phyloP scores from a whole-genome alignment of 257 asterid genomes.

The Solanum rostratum region DNA sequence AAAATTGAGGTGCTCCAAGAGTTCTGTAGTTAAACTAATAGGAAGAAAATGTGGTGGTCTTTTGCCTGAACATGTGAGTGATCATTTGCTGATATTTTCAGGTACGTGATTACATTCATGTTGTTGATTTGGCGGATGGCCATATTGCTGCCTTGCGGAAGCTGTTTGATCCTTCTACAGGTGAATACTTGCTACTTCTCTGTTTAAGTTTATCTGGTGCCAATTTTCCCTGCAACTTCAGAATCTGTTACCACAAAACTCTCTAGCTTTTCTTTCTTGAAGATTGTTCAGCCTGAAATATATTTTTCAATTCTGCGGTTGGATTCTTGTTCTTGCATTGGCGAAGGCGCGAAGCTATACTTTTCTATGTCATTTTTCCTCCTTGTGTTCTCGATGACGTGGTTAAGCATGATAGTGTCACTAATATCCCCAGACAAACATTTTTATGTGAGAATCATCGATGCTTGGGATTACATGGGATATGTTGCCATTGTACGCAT shows the following conservation, averaged over 20 bases:
- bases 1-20: not conserved
- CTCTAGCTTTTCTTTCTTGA: not conserved
- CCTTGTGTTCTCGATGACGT: not conserved
- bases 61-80: not conserved
- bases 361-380: not conserved
- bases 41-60: not conserved
- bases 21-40: not conserved
- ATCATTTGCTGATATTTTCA: not conserved
- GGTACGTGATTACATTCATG: conserved; percentile 4
- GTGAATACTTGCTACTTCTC: not conserved
- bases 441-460: not conserved
- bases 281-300: not conserved
- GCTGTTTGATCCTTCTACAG: not conserved
- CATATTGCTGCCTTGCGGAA: conserved; percentile 1
- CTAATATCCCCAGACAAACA: not conserved
- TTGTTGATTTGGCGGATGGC: conserved; percentile 3
- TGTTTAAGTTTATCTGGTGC: not conserved
- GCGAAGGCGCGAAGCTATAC: not conserved
- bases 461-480: not conserved
- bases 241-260: not conserved
- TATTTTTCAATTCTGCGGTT: not conserved
- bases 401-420: not conserved
- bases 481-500: not conserved
- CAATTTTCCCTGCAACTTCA: not conserved
- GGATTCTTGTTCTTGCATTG: not conserved